phyloP scores from a whole-genome alignment of 2,329 filamentous ascomycete species.

The Fusarium torulosum region DNA sequence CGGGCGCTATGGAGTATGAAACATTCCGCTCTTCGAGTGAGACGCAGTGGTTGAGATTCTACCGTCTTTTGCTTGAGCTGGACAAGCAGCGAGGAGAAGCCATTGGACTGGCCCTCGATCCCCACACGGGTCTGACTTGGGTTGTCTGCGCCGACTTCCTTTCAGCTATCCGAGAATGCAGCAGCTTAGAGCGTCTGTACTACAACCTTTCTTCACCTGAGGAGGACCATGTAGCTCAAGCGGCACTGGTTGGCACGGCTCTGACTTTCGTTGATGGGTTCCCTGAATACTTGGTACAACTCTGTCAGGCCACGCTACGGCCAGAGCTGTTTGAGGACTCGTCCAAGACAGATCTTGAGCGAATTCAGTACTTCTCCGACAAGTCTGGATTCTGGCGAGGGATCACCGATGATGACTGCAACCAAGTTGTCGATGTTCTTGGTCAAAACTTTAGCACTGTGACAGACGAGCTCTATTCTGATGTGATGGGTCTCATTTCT shows the following conservation, averaged over 20 bases:
- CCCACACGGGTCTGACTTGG: conserved; percentile 80
- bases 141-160: conserved; percentile 85
- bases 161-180: conserved; percentile 83
- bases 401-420: conserved; percentile 84
- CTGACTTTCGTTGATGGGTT: conserved; percentile 77
- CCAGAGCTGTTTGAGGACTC: conserved; percentile 81
- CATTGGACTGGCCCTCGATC: conserved; percentile 81
- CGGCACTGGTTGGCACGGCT: conserved; percentile 76
- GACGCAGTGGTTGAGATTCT: conserved; percentile 90
- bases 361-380: conserved; percentile 83
- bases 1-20: conserved; percentile 79
- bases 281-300: conserved; percentile 75
- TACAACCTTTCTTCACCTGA: conserved; percentile 73
- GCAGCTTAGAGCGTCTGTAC: conserved; percentile 78
- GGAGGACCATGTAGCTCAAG: conserved; percentile 65
- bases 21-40: conserved; percentile 80
- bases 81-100: conserved; percentile 89
- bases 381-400: conserved; percentile 82
- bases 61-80: conserved; percentile 84
- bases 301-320: conserved; percentile 75
- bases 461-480: conserved; percentile 66
- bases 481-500: conserved; percentile 62
- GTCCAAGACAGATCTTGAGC: conserved; percentile 75
- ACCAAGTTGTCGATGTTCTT: conserved; percentile 75
- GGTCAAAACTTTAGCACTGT: conserved; percentile 74